Percentiles rank a stretch among this genome's conserved stretches.
Conservation (phyloP, 495 filamentous ascomycete species). For the Podospora anserina region DNA sequence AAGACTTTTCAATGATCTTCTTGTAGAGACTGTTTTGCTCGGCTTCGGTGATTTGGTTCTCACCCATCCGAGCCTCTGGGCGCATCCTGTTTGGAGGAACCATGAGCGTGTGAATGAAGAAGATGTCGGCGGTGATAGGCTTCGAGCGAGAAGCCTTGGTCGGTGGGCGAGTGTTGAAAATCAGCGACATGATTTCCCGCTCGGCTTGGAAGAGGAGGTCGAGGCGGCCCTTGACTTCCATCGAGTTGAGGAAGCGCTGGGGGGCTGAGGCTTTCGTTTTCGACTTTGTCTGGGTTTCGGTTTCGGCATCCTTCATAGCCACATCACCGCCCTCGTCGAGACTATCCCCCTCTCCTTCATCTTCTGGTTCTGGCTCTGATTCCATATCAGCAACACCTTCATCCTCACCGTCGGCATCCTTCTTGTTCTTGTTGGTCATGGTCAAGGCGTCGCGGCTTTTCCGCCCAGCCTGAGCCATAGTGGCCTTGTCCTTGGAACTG, state of each 20-base stretch:
- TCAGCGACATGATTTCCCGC: constrained; percentile 68
- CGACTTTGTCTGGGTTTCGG: constrained; percentile 29
- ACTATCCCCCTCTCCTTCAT: constrained; percentile 49
- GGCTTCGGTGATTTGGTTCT: constrained; percentile 75
- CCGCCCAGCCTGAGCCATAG: constrained; percentile 69
- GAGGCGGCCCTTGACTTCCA: constrained; percentile 73
- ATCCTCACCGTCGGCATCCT: constrained; percentile 41
- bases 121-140: constrained; percentile 73
- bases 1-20: constrained; percentile 67
- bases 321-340: constrained; percentile 54
- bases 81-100: constrained; percentile 91
- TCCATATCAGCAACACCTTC: constrained; percentile 71
- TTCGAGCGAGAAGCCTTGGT: constrained; percentile 39
- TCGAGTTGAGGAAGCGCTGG: constrained; percentile 68
- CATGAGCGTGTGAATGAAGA: constrained; percentile 80
- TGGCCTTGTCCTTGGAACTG: constrained; percentile 61
- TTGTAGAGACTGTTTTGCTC: constrained; percentile 83
- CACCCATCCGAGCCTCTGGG: constrained; percentile 78
- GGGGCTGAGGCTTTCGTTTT: constrained; percentile 26
- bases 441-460: constrained; percentile 60
- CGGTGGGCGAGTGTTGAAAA: constrained; percentile 72
- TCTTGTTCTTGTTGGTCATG: constrained; percentile 35
- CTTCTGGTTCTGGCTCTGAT: constrained; percentile 43
- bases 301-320: constrained; percentile 44
- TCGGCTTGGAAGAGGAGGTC: constrained; percentile 83